Evolutionary conservation across 352 stramenopile genomes (phyloP).

Genomic region (Phytophthora sp.): DNA sequence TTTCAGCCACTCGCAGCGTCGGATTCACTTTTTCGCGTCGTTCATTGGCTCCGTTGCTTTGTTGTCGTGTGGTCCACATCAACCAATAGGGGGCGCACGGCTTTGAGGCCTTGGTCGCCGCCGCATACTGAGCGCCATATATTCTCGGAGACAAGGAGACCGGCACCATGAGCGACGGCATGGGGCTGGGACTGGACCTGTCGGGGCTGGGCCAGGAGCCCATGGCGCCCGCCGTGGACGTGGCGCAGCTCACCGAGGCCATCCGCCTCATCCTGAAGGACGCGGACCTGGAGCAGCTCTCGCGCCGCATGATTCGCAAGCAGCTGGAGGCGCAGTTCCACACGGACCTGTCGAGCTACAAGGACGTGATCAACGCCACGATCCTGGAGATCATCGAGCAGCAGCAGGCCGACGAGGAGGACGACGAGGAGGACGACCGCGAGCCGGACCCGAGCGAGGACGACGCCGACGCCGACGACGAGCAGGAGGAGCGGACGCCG

Average conservation of each 20-base stretch:
- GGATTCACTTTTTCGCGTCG: too few species aligned
- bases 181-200: conserved; percentile 66
- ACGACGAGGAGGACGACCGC: conserved; percentile 47
- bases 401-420: conserved; percentile 73
- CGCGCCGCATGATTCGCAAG: conserved; percentile 87
- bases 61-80: too few species aligned
- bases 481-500: conserved; percentile 43
- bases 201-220: conserved; percentile 51
- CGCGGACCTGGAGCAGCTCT: conserved; percentile 86
- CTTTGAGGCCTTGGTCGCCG: neutral
- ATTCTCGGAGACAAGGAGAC: neutral
- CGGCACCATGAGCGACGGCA: conserved; percentile 59
- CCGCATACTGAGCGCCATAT: conserved; percentile 8
- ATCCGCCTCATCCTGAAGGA: conserved; percentile 83
- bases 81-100: neutral
- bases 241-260: conserved; percentile 63
- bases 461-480: conserved; percentile 47
- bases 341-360: conserved; percentile 79
- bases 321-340: conserved; percentile 83
- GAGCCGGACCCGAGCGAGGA: conserved; percentile 58
- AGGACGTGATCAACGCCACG: conserved; percentile 84
- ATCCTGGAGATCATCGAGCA: conserved; percentile 86
- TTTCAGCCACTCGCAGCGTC: too few species aligned
- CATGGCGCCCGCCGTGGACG: conserved; percentile 54
- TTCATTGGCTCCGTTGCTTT: too few species aligned